Conservation (phyloP, 1,139 yeast genomes). For the Blastobotrys proliferans region DNA sequence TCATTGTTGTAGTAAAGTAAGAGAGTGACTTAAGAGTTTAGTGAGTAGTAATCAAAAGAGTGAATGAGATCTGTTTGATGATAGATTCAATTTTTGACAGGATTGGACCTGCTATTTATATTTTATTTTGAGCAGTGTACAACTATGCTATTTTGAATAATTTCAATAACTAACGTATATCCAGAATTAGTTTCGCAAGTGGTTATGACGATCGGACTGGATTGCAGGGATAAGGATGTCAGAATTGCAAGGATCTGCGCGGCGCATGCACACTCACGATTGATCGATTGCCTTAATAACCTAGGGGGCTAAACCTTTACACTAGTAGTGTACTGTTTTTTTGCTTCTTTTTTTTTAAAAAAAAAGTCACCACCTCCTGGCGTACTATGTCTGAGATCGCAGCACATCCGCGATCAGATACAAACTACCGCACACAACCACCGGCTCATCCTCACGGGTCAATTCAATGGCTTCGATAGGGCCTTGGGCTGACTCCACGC, state of each 20-base stretch:
- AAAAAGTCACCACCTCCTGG: neutral
- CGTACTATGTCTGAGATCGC: constrained; percentile 2
- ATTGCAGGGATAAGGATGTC: too few relatives aligned
- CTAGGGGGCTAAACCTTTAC: too few relatives aligned
- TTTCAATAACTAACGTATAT: neutral
- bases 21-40: neutral
- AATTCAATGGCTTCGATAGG: constrained; percentile 6
- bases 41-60: neutral
- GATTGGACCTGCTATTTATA: neutral
- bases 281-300: too few relatives aligned
- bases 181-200: neutral
- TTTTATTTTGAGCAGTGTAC: neutral
- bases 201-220: neutral
- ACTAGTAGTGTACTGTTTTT: too few relatives aligned
- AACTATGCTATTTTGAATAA: neutral
- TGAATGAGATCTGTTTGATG: neutral
- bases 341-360: too few relatives aligned
- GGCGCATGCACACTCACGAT: too few relatives aligned
- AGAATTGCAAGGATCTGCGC: too few relatives aligned
- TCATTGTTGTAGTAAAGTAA: constrained; percentile 1
- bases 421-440: constrained; percentile 74
- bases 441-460: constrained; percentile 28
- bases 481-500: constrained; percentile 11
- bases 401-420: constrained; percentile 66
- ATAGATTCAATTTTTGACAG: neutral